phyloP scores from a whole-genome alignment of 2,329 filamentous ascomycete species.

The Alternaria brassicae region DNA sequence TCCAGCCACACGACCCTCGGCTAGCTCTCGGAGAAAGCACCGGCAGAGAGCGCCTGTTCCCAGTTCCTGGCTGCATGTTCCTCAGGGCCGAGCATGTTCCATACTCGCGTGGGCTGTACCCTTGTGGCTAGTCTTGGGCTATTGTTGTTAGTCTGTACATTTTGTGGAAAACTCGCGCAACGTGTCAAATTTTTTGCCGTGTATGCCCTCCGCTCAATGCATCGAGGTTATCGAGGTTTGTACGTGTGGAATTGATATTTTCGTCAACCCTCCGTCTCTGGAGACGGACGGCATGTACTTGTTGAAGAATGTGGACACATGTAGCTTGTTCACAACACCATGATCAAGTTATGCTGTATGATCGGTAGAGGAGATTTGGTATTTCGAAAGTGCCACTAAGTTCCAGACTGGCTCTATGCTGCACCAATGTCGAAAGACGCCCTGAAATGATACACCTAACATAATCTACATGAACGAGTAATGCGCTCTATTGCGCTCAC shows the following conservation, averaged over 20 bases:
- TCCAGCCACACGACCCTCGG: constrained; percentile 35
- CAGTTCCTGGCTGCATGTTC: constrained; percentile 24
- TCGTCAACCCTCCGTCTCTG: not conserved
- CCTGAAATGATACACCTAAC: constrained; percentile 45
- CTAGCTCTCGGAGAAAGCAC: constrained; percentile 18
- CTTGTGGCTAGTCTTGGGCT: constrained; percentile 9
- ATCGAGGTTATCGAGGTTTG: not conserved
- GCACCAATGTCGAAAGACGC: constrained; percentile 44
- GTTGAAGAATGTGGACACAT: not conserved
- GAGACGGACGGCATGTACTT: not conserved
- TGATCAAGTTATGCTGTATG: not conserved
- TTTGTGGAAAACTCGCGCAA: constrained; percentile 19
- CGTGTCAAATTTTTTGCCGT: constrained; percentile 34
- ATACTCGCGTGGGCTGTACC: constrained; percentile 31
- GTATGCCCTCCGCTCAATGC: constrained; percentile 16
- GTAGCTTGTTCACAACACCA: not conserved
- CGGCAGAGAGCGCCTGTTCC: constrained; percentile 21
- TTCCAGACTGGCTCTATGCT: constrained; percentile 46
- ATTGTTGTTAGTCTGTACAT: constrained; percentile 10
- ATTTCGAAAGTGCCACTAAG: constrained; percentile 47
- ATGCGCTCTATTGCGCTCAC: constrained; percentile 29
- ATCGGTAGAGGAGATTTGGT: constrained; percentile 44
- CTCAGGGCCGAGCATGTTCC: constrained; percentile 28
- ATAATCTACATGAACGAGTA: constrained; percentile 46
- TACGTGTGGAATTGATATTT: not conserved